Base-by-base conservation (phyloP, 2,329 filamentous ascomycete species). In the Xylaria sp. region DNA sequence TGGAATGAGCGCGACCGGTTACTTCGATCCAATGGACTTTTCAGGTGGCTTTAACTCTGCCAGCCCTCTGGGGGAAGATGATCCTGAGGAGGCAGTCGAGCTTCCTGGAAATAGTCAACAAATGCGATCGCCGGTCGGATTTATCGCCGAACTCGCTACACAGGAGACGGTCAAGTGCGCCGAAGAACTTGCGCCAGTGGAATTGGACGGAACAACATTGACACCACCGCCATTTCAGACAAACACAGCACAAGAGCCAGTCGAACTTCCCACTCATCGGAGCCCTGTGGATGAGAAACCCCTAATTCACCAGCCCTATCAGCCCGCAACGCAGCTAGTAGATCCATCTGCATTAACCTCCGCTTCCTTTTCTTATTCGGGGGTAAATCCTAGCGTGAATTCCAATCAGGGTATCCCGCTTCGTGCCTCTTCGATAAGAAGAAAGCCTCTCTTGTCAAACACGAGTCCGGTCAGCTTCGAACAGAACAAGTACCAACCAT, bases 11-110 rank as follows among this genome's bases (percentile, higher is more conserved):
- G 75, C 53, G 66, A 72, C 31, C 68, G 74, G 43, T 1, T 81
- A 82, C 60, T 84, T 84, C 62, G 81, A 84, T 63, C 81, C 82
- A 2, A 83, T 84, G 78, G 84, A 80, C 65, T 77, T 84, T 15
- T 80, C 82, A 0, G 81, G 79, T 1, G 71, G 74, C 1, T 80
- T 81, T 66, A 78, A 70, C 25, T 82, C 83, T 54, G 73, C 81
- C n/a, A 82, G 78, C 46, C 79, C 82, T 0, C 54, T 80, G 28
- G 74, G 66, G 0, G 77, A 79, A 25, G 78, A 80, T 51, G 78
- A 82, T 33, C 77, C 77, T 51, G 78, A 82, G 28, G 77, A 77
- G 3, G 67, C 61, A 15, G 66, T 43, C 17, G 72, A 74, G 52
- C 68, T 72, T 19, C 67, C 62, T 17, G 68, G 59, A 57, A 64